phyloP scores from a whole-genome alignment of 2,329 filamentous ascomycete species.

The Plectosphaerella cucumerina region DNA sequence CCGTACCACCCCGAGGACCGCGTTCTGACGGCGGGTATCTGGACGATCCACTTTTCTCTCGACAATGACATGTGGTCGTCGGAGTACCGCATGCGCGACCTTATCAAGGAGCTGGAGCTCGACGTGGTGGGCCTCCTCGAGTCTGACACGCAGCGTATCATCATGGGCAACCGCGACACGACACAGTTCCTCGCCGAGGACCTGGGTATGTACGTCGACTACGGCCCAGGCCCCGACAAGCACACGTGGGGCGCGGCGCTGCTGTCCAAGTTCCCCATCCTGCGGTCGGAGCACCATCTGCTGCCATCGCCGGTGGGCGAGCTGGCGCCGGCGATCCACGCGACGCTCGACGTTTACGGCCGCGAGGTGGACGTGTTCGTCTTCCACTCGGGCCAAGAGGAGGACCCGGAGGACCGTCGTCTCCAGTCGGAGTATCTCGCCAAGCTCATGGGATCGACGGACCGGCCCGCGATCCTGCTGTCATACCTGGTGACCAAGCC shows the following conservation, averaged over 20 bases:
- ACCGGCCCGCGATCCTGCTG: conserved; percentile 78
- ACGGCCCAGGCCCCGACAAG: conserved; percentile 95
- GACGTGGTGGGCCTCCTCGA: conserved; percentile 95
- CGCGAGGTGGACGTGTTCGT: conserved; percentile 90
- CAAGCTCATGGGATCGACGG: conserved; percentile 78
- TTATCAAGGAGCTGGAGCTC: conserved; percentile 91
- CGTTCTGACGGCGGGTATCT: conserved; percentile 89
- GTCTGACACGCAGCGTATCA: conserved; percentile 91
- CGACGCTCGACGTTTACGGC: conserved; percentile 92
- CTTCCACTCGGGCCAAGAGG: conserved; percentile 97
- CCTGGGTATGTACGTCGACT: conserved; percentile 97
- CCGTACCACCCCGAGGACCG: conserved; percentile 87
- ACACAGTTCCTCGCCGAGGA: conserved; percentile 95
- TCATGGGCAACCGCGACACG: conserved; percentile 97
- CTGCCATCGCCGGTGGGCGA: conserved; percentile 92
- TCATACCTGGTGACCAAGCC: conserved; percentile 92
- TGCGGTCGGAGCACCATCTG: conserved; percentile 95
- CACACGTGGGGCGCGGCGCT: conserved; percentile 96
- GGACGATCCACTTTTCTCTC: conserved; percentile 97
- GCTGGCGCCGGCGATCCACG: conserved; percentile 91
- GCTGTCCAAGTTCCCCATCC: conserved; percentile 93
- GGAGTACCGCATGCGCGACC: conserved; percentile 86
- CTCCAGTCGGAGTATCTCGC: conserved; percentile 84
- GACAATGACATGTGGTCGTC: conserved; percentile 99
- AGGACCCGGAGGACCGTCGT: conserved; percentile 86